Evolutionary conservation across 371 early-diverging fungal species (phyloP).

Genomic region (Mortierella sp.): DNA sequence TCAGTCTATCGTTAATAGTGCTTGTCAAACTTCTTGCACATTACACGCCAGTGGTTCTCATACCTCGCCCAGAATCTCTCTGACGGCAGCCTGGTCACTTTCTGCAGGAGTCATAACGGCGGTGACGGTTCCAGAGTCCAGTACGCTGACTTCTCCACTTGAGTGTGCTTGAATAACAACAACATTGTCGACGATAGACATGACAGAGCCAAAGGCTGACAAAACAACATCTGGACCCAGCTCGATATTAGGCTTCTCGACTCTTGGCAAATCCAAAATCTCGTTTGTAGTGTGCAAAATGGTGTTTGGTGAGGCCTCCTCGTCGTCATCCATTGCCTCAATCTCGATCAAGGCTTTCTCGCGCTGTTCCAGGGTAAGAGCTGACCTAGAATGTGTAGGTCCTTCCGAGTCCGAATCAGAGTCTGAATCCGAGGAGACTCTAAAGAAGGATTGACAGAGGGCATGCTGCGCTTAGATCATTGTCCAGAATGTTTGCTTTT

Average conservation of each 20-base stretch:
- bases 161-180: slow-evolving; percentile 77
- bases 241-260: slow-evolving; percentile 58
- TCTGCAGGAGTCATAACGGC: slow-evolving; percentile 52
- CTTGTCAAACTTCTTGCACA: not conserved
- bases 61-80: slow-evolving; percentile 79
- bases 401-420: slow-evolving; percentile 53
- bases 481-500: not conserved
- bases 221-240: slow-evolving; percentile 65
- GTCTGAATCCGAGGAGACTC: slow-evolving; percentile 43
- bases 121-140: slow-evolving; percentile 88
- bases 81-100: not conserved
- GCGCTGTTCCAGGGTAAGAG: slow-evolving; percentile 48
- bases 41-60: not conserved
- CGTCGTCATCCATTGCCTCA: slow-evolving; percentile 54
- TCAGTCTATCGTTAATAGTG: not conserved
- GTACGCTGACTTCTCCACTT: slow-evolving; percentile 66
- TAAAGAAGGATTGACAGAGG: slow-evolving; percentile 1
- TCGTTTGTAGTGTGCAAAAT: slow-evolving; percentile 70
- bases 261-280: slow-evolving; percentile 63
- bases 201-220: slow-evolving; percentile 74
- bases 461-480: not conserved
- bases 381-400: slow-evolving; percentile 16
- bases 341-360: slow-evolving; percentile 52
- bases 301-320: slow-evolving; percentile 52
- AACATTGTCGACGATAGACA: slow-evolving; percentile 80